Conservation (phyloP, 208 protist species). For the Crithidia sp. region DNA sequence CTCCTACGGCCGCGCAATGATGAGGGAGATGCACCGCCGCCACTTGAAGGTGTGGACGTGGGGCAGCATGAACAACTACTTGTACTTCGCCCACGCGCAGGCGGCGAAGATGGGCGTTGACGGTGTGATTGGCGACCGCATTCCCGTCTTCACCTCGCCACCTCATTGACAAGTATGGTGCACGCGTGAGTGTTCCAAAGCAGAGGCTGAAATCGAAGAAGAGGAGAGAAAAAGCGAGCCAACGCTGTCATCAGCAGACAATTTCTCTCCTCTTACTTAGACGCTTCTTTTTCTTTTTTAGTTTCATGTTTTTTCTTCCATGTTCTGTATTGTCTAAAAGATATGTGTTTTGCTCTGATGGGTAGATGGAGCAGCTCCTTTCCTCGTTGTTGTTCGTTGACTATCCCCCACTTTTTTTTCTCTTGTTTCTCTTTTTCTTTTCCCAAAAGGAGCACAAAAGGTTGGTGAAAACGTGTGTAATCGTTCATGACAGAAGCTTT, state of each 20-base stretch:
- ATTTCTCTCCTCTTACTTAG: constrained; percentile 2
- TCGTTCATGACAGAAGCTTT: too few species aligned
- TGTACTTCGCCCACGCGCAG: constrained; percentile 63
- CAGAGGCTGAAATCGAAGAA: too few species aligned
- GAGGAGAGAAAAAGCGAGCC: too few species aligned
- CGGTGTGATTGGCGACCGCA: constrained; percentile 77
- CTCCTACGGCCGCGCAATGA: constrained; percentile 46
- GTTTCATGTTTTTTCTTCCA: neutral
- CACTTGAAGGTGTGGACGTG: constrained; percentile 76
- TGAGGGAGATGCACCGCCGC: constrained; percentile 51
- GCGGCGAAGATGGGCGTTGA: constrained; percentile 61
- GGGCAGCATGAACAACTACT: constrained; percentile 66
- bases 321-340: neutral
- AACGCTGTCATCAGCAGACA: too few species aligned
- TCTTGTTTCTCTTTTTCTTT: too few species aligned
- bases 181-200: too few species aligned
- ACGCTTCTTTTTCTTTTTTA: constrained; percentile 1
- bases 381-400: too few species aligned
- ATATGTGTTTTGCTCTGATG: too few species aligned
- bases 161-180: neutral
- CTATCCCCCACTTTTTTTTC: too few species aligned
- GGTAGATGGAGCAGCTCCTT: too few species aligned
- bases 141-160: constrained; percentile 42
- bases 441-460: too few species aligned
- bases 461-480: too few species aligned